These are phyloP conservation scores for Rhododendron griersonianum DNA, from an alignment of 148 eudicot genomes.

Conservation along the genomic window DNA sequence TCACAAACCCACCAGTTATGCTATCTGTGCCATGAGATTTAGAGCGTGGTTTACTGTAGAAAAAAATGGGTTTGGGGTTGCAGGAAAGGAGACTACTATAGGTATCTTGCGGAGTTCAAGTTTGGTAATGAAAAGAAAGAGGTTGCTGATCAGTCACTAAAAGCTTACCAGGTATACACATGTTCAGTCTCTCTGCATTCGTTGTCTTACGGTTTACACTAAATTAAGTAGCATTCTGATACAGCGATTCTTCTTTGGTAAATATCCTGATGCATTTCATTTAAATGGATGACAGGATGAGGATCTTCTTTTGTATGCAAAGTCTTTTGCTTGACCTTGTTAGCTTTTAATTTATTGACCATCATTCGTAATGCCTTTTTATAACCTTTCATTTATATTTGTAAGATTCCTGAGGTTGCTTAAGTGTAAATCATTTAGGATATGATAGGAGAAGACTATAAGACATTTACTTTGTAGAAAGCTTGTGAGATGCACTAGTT, in stretches of 20 bases:
- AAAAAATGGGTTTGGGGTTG: neutral
- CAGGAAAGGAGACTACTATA: conserved; percentile 40
- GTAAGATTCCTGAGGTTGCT: neutral
- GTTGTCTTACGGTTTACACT: neutral
- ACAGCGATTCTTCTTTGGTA: neutral
- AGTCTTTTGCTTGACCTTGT: neutral
- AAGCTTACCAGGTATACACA: conserved; percentile 25
- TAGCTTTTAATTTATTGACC: neutral
- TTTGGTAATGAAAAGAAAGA: conserved; percentile 30
- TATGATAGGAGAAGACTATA: neutral
- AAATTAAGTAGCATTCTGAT: neutral
- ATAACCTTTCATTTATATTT: neutral
- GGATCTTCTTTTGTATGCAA: neutral
- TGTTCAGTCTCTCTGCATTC: neutral
- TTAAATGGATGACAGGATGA: neutral
- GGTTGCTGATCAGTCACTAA: conserved; percentile 31
- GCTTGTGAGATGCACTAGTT: neutral
- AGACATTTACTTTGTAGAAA: neutral
- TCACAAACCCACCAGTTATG: neutral
- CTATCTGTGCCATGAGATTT: neutral
- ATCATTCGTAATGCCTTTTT: neutral
- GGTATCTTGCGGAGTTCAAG: conserved; percentile 37
- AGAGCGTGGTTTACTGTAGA: neutral
- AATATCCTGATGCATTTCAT: neutral
- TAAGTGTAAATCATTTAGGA: neutral